Evolutionary conservation across 2,329 filamentous ascomycete genomes (phyloP), one percentile per base, ranked within the genome.

Genomic region (Aspergillus udagawae): DNA sequence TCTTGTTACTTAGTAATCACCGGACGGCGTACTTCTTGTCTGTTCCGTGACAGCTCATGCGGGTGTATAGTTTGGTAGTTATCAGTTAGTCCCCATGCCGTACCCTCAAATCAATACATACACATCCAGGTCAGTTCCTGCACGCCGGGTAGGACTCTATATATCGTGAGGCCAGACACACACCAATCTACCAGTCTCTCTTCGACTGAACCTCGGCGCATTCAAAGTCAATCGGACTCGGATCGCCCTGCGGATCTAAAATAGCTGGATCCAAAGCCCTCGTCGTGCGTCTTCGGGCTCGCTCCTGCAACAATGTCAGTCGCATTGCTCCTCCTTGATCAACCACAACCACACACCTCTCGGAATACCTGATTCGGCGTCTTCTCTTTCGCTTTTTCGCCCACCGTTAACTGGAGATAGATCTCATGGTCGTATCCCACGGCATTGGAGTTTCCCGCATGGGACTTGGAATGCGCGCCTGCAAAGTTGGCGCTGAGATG

Each of bases 401-500:
- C 68, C 9, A 63, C 62, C 25, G 63, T 64, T 32, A 71, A 57
- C 50, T 70, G 67, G 14, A 71, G 65, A 45, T 70, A 71, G 17
- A 64, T 62, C 52, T 71, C 69, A 38, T 71, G 68, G 42, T 71
- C 69, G 52, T 71, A 70, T 52, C 65, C 67, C 55, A 71, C 63
- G 7, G 67, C 38, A 23, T 60, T 48, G 27, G 54, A 42, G 32
- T 38, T 38, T 14, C 32, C 32, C 32, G 32, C 32, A 7, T 38
- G 32, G 27, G 57, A 35, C 32, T 59, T 59, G 42, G 56, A 55
- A 52, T 58, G 55, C 25, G 42, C 52, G 51, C 57, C 51, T 27
- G 64, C 60, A 41, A 65, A 67, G 53, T 66, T 67, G 51, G 66
- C 60, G 54, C 72, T 78, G 55, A 80, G 75, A 53, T 92, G 88